Evolutionary conservation across 1,284 basidiomycete genomes (phyloP), one percentile per base, ranked within the genome.

Genomic region (Ganoderma sp.): DNA sequence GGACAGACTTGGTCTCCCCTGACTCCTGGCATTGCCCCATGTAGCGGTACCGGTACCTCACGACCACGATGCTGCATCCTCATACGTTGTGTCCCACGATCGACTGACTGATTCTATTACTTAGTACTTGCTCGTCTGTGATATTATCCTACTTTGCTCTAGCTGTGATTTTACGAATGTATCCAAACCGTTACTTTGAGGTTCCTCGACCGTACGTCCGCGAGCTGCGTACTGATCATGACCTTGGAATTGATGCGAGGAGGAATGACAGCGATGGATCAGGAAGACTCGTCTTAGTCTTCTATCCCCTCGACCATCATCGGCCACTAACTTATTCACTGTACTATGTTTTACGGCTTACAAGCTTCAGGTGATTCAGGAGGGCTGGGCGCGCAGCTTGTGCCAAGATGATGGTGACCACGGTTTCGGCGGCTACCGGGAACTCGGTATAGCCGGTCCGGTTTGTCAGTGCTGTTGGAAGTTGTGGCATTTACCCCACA

Each of bases 381-480:
- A 7, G 5, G n/a, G 45, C 48, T 32, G 32, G 22, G n/a, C 17
- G 19, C 43, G 19, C 43, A 45, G 15, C 42, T 1, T 43, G 15
- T 19, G 43, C 32, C 32, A 43, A 43, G 42, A 3, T 10, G 42
- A 3, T 10, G 14, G 22, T 50, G 48, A 22, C 19, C 48, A 4
- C n/a, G 3, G 48, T 50, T 4, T 52, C 1, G 14, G 48, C 48
- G 48, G 22, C 48, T 52, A 42, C 43, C 58, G 37, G 58, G 39
- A 22, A 60, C 39, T 60, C 58, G 41, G 58, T 14, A 43, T 60
- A 60, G n/a, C 58, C 58, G 58, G 39, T 25, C 58, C 58, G 58
- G 37, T 39, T 12, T 28, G 41, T 34, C 28, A 42, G 58, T 60
- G 17, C 37, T 39, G 6, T 39, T 8, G 6, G 37, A 9, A 39